These are phyloP conservation scores for Candida morakotiae DNA, from an alignment of 805 yeast species.

Conservation along the genomic window DNA sequence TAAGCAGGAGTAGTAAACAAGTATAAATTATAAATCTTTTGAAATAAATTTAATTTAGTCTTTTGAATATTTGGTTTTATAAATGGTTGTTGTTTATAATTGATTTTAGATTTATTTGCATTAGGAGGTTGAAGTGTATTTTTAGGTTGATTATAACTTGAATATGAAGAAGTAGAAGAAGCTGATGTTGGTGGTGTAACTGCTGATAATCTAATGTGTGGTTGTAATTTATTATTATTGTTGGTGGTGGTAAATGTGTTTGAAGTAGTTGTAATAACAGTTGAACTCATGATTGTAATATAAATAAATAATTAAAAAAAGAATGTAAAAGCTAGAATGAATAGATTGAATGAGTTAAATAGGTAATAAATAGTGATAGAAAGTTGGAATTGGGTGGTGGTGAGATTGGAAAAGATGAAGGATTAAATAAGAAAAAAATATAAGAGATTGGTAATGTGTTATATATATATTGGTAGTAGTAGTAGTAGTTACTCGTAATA, in stretches of 20 bases:
- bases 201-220: conserved; percentile 1
- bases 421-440: no score
- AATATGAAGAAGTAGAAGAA: background rate
- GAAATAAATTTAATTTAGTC: background rate
- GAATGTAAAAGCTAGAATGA: background rate
- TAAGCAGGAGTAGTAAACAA: conserved; percentile 25
- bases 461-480: no score
- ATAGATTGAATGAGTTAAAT: background rate
- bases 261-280: background rate
- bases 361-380: background rate
- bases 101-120: background rate
- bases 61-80: background rate
- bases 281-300: background rate
- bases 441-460: no score
- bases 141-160: no score
- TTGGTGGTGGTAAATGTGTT: background rate
- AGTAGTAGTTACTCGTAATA: no score
- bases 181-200: background rate
- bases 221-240: background rate
- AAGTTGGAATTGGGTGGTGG: no score
- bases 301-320: background rate
- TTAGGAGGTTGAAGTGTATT: background rate
- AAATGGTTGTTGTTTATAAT: background rate
- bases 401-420: no score
- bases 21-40: conserved; percentile 13